phyloP scores from a whole-genome alignment of 345 rosid genomes.

The Gossypium herbaceum region DNA sequence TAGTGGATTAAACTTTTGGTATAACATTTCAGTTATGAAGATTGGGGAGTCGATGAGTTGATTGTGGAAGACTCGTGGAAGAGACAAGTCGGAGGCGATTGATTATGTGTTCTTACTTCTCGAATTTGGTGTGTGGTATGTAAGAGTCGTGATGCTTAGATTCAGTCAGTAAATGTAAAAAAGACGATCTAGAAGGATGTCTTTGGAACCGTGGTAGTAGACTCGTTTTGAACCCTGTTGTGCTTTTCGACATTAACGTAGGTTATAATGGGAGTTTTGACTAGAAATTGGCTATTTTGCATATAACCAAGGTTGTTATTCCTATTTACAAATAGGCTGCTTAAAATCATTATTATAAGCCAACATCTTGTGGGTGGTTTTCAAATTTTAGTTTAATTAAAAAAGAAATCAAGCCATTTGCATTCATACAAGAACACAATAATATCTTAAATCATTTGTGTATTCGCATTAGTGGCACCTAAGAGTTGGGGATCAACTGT shows the following conservation, averaged over 20 bases:
- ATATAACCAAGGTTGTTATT: not conserved
- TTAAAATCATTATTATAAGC: too few relatives aligned
- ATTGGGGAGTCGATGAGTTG: conserved; percentile 89
- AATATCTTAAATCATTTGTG: too few relatives aligned
- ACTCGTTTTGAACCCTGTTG: not conserved
- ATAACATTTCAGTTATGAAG: conserved; percentile 52
- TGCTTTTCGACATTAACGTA: not conserved
- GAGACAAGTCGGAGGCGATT: conserved; percentile 91
- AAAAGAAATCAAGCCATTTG: too few relatives aligned
- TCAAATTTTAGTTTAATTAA: too few relatives aligned
- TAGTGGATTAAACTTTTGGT: not conserved
- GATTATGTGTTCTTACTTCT: conserved; percentile 22
- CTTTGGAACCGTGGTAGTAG: not conserved
- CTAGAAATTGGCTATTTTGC: not conserved
- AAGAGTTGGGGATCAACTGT: too few relatives aligned
- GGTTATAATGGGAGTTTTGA: not conserved
- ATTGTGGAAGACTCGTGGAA: conserved; percentile 95
- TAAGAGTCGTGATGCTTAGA: not conserved
- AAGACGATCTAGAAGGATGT: not conserved
- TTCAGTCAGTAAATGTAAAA: not conserved
- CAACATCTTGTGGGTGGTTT: too few relatives aligned
- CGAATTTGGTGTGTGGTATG: not conserved
- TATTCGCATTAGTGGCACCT: too few relatives aligned
- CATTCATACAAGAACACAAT: too few relatives aligned
- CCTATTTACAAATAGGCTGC: too few relatives aligned